Percentiles rank a stretch among this genome's conserved stretches.
Conservation (phyloP, 495 filamentous ascomycete genomes). For the Durotheca rogersii region DNA sequence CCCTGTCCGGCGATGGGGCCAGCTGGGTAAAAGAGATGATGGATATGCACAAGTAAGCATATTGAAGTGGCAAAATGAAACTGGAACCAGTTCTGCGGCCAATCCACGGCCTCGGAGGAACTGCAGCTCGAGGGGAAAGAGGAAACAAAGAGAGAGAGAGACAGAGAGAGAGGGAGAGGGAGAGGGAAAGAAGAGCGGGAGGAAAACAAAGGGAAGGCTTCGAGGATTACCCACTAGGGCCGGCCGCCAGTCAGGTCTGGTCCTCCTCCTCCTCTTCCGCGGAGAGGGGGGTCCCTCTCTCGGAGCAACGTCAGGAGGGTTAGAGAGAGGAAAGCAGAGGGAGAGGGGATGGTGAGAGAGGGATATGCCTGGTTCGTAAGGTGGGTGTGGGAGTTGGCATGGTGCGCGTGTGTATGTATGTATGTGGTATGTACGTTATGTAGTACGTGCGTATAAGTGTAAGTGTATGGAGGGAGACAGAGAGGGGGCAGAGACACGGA, state of each 20-base stretch:
- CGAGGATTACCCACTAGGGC: constrained; percentile 27
- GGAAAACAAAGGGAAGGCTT: constrained; percentile 17
- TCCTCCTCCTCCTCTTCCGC: constrained; percentile 13
- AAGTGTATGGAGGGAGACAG: no score
- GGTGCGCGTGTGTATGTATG: no score
- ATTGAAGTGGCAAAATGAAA: constrained; percentile 49
- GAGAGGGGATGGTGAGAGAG: no score
- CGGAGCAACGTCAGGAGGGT: background rate
- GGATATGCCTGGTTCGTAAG: constrained; percentile 44
- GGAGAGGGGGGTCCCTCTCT: constrained; percentile 11
- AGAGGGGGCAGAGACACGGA: no score
- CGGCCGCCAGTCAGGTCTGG: constrained; percentile 37
- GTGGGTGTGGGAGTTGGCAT: no score
- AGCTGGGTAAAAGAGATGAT: constrained; percentile 43
- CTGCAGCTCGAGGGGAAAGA: constrained; percentile 20
- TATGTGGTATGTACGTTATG: no score
- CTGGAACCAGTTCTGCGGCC: constrained; percentile 43
- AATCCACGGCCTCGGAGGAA: constrained; percentile 42
- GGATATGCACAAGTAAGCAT: constrained; percentile 47
- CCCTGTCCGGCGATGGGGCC: constrained; percentile 42
- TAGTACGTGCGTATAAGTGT: no score
- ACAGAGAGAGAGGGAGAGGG: constrained; percentile 9
- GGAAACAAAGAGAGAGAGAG: constrained; percentile 5
- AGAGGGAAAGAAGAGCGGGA: constrained; percentile 16
- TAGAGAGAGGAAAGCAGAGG: no score